These are phyloP conservation scores for Rhamnella rubrinervis DNA, from an alignment of 331 rosid genomes.

Conservation along the genomic window DNA sequence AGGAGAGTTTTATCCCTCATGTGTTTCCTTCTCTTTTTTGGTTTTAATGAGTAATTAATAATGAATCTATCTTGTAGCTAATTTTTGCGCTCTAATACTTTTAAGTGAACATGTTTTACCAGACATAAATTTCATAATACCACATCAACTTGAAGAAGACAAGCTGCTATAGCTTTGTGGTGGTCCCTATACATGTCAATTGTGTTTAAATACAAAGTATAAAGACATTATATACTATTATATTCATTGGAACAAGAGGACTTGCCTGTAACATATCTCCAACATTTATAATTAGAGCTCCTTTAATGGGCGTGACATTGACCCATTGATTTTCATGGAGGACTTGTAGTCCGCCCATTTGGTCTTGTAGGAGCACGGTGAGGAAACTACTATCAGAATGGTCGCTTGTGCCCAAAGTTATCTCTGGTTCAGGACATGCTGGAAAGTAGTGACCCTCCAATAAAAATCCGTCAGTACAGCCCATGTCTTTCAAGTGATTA, in stretches of 20 bases:
- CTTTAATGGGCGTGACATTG: conserved; percentile 20
- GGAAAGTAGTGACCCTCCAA: conserved; percentile 32
- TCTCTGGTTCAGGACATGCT: conserved; percentile 32
- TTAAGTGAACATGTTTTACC: too few relatives aligned
- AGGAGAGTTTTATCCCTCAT: too few relatives aligned
- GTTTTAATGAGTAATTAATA: too few relatives aligned
- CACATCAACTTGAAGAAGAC: too few relatives aligned
- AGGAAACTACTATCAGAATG: conserved; percentile 33
- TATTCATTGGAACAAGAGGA: not conserved
- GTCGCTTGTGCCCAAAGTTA: conserved; percentile 23
- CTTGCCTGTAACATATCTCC: conserved; percentile 35
- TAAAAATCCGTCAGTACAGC: conserved; percentile 6
- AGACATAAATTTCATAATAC: too few relatives aligned
- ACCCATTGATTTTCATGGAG: conserved; percentile 38
- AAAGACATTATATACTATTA: not conserved
- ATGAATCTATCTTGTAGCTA: too few relatives aligned
- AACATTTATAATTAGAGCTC: conserved; percentile 29
- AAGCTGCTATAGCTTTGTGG: too few relatives aligned
- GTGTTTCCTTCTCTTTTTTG: too few relatives aligned
- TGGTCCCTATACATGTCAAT: too few relatives aligned
- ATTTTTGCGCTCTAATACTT: too few relatives aligned
- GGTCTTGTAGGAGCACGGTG: conserved; percentile 51
- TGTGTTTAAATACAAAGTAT: not conserved
- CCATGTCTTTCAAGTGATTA: conserved; percentile 1
- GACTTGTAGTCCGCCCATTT: conserved; percentile 61